phyloP scores from a whole-genome alignment of 441 rosid species.

The Capsella rubella region DNA sequence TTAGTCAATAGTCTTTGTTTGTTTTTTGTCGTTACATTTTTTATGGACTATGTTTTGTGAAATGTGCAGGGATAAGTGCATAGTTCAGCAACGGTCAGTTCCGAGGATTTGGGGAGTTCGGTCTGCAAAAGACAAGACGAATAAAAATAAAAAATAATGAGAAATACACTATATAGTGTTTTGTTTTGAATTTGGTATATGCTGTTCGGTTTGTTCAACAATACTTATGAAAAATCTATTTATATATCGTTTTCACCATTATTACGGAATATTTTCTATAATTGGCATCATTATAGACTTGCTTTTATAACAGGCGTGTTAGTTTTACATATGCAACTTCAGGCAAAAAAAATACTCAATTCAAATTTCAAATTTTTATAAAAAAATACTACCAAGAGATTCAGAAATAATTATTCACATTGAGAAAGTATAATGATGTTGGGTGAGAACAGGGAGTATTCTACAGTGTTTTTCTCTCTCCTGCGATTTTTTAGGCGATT shows the following conservation, averaged over 20 bases:
- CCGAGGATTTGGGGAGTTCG: constrained; percentile 42
- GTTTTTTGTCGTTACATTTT: not conserved
- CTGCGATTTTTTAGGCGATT: no score
- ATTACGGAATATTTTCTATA: constrained; percentile 35
- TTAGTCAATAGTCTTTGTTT: constrained; percentile 7
- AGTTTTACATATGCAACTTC: constrained; percentile 17
- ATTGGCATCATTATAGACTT: constrained; percentile 28
- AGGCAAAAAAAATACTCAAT: constrained; percentile 24
- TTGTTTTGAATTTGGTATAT: constrained; percentile 23
- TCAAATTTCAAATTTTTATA: constrained; percentile 27
- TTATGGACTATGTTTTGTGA: constrained; percentile 16
- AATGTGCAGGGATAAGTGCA: constrained; percentile 36
- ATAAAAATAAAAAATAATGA: constrained; percentile 34
- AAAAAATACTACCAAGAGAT: not conserved
- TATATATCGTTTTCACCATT: constrained; percentile 34
- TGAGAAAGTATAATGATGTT: no score
- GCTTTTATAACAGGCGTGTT: constrained; percentile 36
- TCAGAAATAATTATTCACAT: not conserved
- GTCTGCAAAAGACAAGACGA: constrained; percentile 34
- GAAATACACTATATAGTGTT: constrained; percentile 7
- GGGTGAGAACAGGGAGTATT: no score
- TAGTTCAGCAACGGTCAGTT: constrained; percentile 39
- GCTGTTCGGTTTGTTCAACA: constrained; percentile 25
- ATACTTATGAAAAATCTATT: constrained; percentile 21
- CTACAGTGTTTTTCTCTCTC: no score